Conservation (phyloP, 352 stramenopile genomes). For the Thraustochytrium striatum region DNA sequence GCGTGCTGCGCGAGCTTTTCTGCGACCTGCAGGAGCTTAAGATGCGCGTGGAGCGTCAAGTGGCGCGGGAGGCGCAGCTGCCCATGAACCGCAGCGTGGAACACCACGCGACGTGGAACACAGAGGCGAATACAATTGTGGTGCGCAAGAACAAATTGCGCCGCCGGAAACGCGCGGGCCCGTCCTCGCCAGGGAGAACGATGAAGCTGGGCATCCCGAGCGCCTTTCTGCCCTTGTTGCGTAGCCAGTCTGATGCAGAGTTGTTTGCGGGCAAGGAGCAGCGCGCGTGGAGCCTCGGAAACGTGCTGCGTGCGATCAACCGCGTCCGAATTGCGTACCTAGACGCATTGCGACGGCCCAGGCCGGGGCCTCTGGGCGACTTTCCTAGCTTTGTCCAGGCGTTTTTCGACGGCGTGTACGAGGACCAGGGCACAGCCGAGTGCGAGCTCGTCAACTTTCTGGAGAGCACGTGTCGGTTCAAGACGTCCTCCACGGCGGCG, state of each 20-base stretch:
- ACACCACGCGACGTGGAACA: constrained; percentile 14
- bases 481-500: not conserved
- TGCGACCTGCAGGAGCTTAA: not conserved
- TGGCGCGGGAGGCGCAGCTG: not conserved
- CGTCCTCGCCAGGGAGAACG: too few relatives aligned
- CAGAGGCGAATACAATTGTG: not conserved
- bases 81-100: not conserved
- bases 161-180: too few relatives aligned
- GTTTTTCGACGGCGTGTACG: not conserved
- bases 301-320: not conserved
- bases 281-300: not conserved
- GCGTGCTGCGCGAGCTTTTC: not conserved
- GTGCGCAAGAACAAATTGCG: too few relatives aligned
- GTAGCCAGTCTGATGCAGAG: not conserved
- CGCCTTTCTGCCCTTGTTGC: not conserved
- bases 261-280: not conserved
- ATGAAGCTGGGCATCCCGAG: too few relatives aligned
- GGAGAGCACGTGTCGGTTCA: not conserved
- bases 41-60: not conserved
- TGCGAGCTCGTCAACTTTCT: not conserved
- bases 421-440: not conserved
- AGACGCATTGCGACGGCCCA: not conserved
- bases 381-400: not conserved
- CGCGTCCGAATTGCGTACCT: too few relatives aligned
- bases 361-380: not conserved